Percentiles rank a stretch among this genome's conserved stretches.
Evolutionary conservation across 2,329 filamentous ascomycete genomes (phyloP).

Genomic region (Trichoderma sp.): DNA sequence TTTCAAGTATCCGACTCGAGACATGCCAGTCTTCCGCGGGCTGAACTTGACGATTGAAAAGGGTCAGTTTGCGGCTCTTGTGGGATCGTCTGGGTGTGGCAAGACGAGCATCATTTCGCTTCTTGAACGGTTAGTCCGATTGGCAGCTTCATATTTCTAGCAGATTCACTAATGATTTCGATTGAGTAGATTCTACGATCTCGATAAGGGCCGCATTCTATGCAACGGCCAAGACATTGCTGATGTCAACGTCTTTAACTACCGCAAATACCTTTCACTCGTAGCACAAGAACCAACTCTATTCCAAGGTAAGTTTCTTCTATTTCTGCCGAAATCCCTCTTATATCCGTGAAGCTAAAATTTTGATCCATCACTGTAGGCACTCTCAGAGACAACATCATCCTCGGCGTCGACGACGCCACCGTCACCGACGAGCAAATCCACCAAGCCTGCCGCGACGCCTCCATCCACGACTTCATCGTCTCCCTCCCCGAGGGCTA

Average conservation of each 20-base stretch:
- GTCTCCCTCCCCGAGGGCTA: conserved; percentile 67
- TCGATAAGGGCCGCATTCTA: conserved; percentile 63
- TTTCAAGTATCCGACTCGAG: conserved; percentile 63
- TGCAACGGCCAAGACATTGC: conserved; percentile 64
- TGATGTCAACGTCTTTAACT: conserved; percentile 59
- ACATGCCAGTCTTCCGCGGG: conserved; percentile 58
- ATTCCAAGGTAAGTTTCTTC: conserved; percentile 57
- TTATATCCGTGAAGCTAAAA: not conserved
- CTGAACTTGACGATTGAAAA: conserved; percentile 66
- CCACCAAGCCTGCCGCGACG: conserved; percentile 58
- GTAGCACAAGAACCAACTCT: conserved; percentile 75
- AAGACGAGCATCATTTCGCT: conserved; percentile 72
- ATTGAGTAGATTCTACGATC: conserved; percentile 67
- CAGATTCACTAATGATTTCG: not conserved
- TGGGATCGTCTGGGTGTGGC: conserved; percentile 70
- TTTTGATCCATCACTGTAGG: conserved; percentile 34
- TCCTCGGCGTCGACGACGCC: conserved; percentile 62
- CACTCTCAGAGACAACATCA: conserved; percentile 68
- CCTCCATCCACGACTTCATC: conserved; percentile 73
- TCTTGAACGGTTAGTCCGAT: conserved; percentile 49
- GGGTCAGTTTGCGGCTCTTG: conserved; percentile 70
- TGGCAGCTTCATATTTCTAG: not conserved
- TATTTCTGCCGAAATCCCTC: too few relatives aligned
- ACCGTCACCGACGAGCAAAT: conserved; percentile 55
- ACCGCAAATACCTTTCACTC: conserved; percentile 66